Evolutionary conservation across 163 green algal genomes (phyloP), one percentile per base, ranked within the genome.

Genomic region (Scenedesmus sp.): DNA sequence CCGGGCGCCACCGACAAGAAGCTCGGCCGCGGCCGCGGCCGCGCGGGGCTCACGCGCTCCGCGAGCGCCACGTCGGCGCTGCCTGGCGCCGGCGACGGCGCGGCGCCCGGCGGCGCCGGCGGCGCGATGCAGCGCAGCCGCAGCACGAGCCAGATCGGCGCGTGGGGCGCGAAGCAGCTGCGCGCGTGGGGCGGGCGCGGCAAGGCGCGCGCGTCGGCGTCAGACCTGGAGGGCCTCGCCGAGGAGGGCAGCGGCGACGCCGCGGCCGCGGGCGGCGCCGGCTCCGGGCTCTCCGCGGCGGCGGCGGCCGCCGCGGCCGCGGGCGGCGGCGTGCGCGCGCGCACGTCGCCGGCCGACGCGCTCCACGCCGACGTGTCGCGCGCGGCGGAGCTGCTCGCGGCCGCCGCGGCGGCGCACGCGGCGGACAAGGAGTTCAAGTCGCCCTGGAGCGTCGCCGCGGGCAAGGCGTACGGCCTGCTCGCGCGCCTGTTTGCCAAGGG

Each of bases 401-500:
- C 26, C 20, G 58, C 58, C 29, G 77, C 77, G 11, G 31, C 56
- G 4, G 58, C 33, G 17, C 57, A 78, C 36, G 77, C 77, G 4
- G 57, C 28, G 0, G 77, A 83, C 36, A 64, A 65, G 58, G 58
- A 74, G 57, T 83, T 67, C 60, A 62, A 57, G 5, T 64, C 28
- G 31, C 77, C 77, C 2, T 83, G 77, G 77, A 48, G 66, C 44
- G 77, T 73, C 1, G 67, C 66, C 14, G 77, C 66, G 10, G 67
- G 75, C 10, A 39, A 42, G 36, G 42, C 54, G 10, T 74, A 63
- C 28, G 75, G 75, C 47, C 48, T 83, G 63, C 45, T 83, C 4
- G 81, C 84, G n/a, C 74, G 78, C 28, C 86, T 86, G 72, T 91
- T 91, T 69, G 75, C 80, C 29, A 87, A 87, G 65, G 86, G 77